Percentiles rank a stretch among this genome's conserved stretches.
phyloP scores from a whole-genome alignment of 164 flowering plant species.

The Liquidambar formosana region DNA sequence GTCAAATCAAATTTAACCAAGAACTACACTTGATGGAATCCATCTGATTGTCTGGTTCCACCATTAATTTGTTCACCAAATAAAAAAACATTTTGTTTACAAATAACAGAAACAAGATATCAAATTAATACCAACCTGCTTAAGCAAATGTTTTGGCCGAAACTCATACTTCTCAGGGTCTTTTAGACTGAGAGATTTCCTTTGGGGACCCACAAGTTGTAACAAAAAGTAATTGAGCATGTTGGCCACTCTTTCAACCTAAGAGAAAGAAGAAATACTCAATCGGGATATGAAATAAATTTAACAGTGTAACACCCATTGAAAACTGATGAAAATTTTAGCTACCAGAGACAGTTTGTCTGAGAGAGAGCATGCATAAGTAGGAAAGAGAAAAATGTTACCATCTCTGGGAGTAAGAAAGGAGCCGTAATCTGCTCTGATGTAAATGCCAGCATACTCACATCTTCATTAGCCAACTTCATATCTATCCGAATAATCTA shows the following conservation, averaged over 20 bases:
- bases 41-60: not conserved
- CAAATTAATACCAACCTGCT: constrained; percentile 56
- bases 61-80: not conserved
- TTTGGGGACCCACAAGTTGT: constrained; percentile 97
- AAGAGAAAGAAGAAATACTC: constrained; percentile 14
- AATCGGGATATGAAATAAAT: not conserved
- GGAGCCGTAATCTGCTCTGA: constrained; percentile 93
- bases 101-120: not conserved
- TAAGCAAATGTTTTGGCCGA: constrained; percentile 82
- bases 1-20: not conserved
- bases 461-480: constrained; percentile 99
- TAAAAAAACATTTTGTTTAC: not conserved
- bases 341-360: not conserved
- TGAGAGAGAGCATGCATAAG: not conserved
- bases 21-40: not conserved
- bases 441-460: constrained; percentile 89
- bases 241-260: constrained; percentile 98
- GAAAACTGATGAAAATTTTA: not conserved
- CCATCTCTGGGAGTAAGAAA: constrained; percentile 98
- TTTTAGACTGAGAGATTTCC: constrained; percentile 81
- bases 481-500: constrained; percentile 94
- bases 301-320: not conserved
- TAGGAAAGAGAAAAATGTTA: constrained; percentile 19
- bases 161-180: constrained; percentile 98
- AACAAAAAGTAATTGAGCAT: constrained; percentile 95